Conservation (phyloP, 2,329 filamentous ascomycete genomes). For the Fusarium sp. region DNA sequence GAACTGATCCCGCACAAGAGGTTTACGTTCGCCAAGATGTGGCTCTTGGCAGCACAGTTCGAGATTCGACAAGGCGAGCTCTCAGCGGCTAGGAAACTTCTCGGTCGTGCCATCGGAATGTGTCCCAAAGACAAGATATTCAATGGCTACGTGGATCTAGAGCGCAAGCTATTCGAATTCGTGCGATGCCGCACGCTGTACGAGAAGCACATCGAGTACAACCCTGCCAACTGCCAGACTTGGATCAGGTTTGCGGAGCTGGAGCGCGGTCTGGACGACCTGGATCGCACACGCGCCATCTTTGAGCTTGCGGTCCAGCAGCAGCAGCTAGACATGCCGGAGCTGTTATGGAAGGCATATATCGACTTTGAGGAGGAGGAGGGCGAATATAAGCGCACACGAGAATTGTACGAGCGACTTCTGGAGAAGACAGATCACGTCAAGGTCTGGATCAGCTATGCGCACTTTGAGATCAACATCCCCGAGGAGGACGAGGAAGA, state of each 20-base stretch:
- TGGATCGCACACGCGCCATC: conserved; percentile 89
- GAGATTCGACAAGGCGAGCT: conserved; percentile 91
- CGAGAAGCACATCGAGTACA: conserved; percentile 95
- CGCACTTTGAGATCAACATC: conserved; percentile 97
- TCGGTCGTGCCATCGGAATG: conserved; percentile 92
- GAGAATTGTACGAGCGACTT: conserved; percentile 89
- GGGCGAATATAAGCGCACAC: conserved; percentile 87
- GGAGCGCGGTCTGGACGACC: conserved; percentile 90
- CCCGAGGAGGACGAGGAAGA: conserved; percentile 78
- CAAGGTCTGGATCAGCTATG: conserved; percentile 99
- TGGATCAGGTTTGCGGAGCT: conserved; percentile 98
- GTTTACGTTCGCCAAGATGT: conserved; percentile 98
- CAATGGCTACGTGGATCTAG: conserved; percentile 92
- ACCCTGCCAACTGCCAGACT: conserved; percentile 89
- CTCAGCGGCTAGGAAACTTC: conserved; percentile 84
- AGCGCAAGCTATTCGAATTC: conserved; percentile 96
- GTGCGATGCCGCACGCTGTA: conserved; percentile 91
- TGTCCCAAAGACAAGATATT: conserved; percentile 97
- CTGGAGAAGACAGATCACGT: conserved; percentile 97
- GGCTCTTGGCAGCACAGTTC: conserved; percentile 94
- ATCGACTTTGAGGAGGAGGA: conserved; percentile 99
- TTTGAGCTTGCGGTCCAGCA: conserved; percentile 92
- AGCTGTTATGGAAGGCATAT: conserved; percentile 97
- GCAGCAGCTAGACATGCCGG: conserved; percentile 92
- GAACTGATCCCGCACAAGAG: conserved; percentile 93